Base-by-base conservation (phyloP, 2,329 filamentous ascomycete species). In the Lachnellula cervina region DNA sequence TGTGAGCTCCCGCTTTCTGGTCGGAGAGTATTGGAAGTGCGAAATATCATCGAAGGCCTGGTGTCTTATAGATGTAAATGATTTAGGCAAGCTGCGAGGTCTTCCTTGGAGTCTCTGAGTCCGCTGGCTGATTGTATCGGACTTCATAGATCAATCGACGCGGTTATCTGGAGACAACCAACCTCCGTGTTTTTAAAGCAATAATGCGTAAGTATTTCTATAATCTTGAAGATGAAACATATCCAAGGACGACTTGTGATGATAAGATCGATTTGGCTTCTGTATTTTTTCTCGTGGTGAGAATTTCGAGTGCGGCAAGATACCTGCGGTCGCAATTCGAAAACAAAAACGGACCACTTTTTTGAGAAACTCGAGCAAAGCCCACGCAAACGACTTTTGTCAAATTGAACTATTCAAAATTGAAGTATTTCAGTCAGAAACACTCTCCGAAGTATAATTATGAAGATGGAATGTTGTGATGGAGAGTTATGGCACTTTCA, bases 381-480 rank as follows among this genome's bases (percentile, higher is more conserved):
- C 9, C 25, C 43, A 52, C 49, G 51, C 51, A 44, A 28, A 52
- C n/a, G 13, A 34, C 40, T 52, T 54, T 51, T 54, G 21, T 37
- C n/a, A 34, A 52, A 38, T 46, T 40, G 34, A 43, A 54, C 19
- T 14, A 49, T 34, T 47, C 11, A 46, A 54, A 49, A 17, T 48
- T 42, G 25, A 57, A 44, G 28, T n/a, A 38, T 44, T 50, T 25
- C 47, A 52, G 34, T 34, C 11, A 51, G 8, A 42, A 32, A 58
- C 16, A 28, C 32, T 4, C 17, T 43, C 4, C 14, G 7, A 42
- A 37, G 11, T 50, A 25, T 40, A 50, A 40, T 35, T 14, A 50
- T 40, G 11, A 53, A 25, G 48, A 54, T 59, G 54, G 34, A 59
- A 55, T 42, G 50, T 57, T 51, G 58, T 57, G 59, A 56, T 56